Conservation (phyloP, 2,329 filamentous ascomycete genomes). For the Alternaria metachromatica region DNA sequence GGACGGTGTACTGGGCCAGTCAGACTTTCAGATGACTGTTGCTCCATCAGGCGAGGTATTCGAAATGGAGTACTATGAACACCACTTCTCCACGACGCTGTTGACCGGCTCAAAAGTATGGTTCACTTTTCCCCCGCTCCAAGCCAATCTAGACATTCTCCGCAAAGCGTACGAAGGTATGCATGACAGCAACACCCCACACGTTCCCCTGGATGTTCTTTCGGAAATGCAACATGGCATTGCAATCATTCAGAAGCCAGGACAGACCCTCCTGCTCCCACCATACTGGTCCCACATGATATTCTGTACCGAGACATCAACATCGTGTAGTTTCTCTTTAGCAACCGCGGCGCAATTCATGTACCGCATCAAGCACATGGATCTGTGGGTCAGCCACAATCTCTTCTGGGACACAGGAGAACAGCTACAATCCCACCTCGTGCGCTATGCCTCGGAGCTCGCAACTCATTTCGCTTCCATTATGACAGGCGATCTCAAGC, state of each 20-base stretch:
- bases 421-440: neutral
- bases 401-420: neutral
- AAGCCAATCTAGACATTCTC: neutral
- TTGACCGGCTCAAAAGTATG: conserved; percentile 17
- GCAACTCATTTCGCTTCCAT: conserved; percentile 1
- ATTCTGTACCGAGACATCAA: conserved; percentile 6
- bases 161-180: neutral
- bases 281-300: conserved; percentile 14
- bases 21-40: conserved; percentile 4
- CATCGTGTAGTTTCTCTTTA: conserved; percentile 9
- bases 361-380: conserved; percentile 6
- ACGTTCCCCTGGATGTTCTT: neutral
- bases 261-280: conserved; percentile 13
- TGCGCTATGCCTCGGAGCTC: conserved; percentile 5
- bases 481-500: conserved; percentile 1
- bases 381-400: neutral
- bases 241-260: conserved; percentile 18
- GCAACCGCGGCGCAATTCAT: conserved; percentile 7
- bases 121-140: conserved; percentile 10
- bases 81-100: conserved; percentile 11
- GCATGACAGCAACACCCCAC: neutral
- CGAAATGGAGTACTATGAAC: conserved; percentile 14
- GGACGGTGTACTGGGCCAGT: conserved; percentile 11
- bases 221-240: conserved; percentile 14
- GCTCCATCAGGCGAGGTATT: conserved; percentile 12